Conservation (phyloP, 2,329 filamentous ascomycete genomes). For the Xylariaceae sp. region DNA sequence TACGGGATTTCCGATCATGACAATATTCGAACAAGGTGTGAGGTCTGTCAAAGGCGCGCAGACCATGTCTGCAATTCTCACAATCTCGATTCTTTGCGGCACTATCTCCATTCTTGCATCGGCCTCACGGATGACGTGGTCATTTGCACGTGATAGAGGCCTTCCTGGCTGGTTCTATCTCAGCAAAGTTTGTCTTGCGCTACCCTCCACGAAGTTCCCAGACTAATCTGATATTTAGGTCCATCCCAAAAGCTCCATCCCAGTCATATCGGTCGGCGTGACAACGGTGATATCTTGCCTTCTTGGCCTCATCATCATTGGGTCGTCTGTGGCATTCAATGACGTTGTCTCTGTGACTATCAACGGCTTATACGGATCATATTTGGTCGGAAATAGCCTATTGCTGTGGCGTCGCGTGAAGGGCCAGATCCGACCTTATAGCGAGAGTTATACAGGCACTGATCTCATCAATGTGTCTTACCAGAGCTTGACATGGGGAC, state of each 20-base stretch:
- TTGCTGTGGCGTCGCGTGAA: constrained; percentile 1
- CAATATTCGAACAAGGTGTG: constrained; percentile 3
- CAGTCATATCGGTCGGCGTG: constrained; percentile 14
- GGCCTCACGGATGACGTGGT: constrained; percentile 62
- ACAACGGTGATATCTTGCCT: constrained; percentile 18
- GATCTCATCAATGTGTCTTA: constrained; percentile 12
- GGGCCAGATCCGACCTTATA: constrained; percentile 1
- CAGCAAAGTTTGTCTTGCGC: constrained; percentile 8
- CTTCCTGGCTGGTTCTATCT: constrained; percentile 23
- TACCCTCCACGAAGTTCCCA: background rate
- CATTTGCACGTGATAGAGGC: constrained; percentile 46
- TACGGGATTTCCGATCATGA: constrained; percentile 60
- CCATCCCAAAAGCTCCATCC: constrained; percentile 17
- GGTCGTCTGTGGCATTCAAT: constrained; percentile 21
- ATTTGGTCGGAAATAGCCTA: background rate
- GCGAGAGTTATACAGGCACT: background rate
- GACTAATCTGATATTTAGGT: background rate
- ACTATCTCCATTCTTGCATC: constrained; percentile 61
- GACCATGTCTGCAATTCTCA: constrained; percentile 55
- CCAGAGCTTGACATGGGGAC: constrained; percentile 22
- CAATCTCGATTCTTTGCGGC: constrained; percentile 53
- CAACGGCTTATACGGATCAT: background rate
- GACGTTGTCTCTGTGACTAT: constrained; percentile 18
- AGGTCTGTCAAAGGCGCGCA: background rate
- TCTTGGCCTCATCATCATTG: constrained; percentile 23